Evolutionary conservation across 2,329 filamentous ascomycete species (phyloP).

Genomic region (Aaosphaeria arxii): DNA sequence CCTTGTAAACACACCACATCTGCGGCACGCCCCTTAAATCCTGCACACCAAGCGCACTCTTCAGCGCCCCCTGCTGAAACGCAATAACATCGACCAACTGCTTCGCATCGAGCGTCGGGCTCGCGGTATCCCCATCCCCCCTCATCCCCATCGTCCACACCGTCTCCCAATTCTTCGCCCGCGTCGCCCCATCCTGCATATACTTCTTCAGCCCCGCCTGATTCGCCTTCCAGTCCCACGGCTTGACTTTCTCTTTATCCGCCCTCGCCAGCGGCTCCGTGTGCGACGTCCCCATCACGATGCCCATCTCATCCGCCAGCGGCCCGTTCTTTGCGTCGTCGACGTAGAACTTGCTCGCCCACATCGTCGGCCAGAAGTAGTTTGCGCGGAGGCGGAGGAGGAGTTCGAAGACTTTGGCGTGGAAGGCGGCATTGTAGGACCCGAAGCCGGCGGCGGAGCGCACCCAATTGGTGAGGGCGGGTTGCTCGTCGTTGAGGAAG

Average conservation of each 20-base stretch:
- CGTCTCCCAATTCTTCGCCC: slow-evolving; percentile 60
- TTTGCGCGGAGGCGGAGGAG: slow-evolving; percentile 67
- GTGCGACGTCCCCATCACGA: slow-evolving; percentile 68
- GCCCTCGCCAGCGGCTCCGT: slow-evolving; percentile 65
- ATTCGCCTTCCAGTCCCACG: slow-evolving; percentile 27
- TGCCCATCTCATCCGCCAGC: slow-evolving; percentile 66
- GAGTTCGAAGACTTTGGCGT: slow-evolving; percentile 65
- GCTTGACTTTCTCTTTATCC: slow-evolving; percentile 39
- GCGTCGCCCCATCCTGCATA: slow-evolving; percentile 19
- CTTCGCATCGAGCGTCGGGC: slow-evolving; percentile 16
- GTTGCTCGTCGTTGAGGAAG: slow-evolving; percentile 68
- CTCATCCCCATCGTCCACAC: slow-evolving; percentile 66
- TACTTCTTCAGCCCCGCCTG: slow-evolving; percentile 20
- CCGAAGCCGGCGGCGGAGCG: slow-evolving; percentile 44
- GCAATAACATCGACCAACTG: slow-evolving; percentile 55
- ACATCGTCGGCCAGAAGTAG: slow-evolving; percentile 70
- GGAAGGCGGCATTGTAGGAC: slow-evolving; percentile 57
- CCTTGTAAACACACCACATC: slow-evolving; percentile 67
- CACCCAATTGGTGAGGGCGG: slow-evolving; percentile 63
- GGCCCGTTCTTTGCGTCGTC: slow-evolving; percentile 66
- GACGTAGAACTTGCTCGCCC: slow-evolving; percentile 66
- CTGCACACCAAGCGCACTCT: slow-evolving; percentile 48
- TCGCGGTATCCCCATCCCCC: slow-evolving; percentile 61
- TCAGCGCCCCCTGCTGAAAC: slow-evolving; percentile 56
- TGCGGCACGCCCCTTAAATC: slow-evolving; percentile 56